phyloP scores from a whole-genome alignment of 2,329 filamentous ascomycete genomes.

The Diaporthe sp. region DNA sequence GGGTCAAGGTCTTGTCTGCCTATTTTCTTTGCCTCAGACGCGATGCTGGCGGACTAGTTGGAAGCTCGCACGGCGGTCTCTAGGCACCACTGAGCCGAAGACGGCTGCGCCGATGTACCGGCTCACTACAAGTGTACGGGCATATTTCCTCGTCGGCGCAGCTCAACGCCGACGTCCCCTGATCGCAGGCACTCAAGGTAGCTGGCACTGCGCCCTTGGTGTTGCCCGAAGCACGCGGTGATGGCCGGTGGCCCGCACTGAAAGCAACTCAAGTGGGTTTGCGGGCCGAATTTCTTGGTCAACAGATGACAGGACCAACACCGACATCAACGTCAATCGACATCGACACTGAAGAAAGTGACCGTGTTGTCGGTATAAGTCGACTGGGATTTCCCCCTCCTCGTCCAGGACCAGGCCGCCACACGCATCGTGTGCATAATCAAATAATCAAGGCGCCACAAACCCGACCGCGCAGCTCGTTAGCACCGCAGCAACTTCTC shows the following conservation, averaged over 20 bases:
- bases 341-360: background rate
- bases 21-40: background rate
- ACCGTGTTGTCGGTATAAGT: background rate
- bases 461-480: constrained; percentile 37
- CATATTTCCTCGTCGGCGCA: constrained; percentile 40
- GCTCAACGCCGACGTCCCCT: constrained; percentile 39
- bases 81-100: background rate
- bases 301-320: constrained; percentile 27
- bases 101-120: background rate
- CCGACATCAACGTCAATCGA: background rate
- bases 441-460: constrained; percentile 16
- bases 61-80: background rate
- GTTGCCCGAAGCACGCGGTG: constrained; percentile 39
- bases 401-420: constrained; percentile 43
- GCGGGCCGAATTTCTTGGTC: background rate
- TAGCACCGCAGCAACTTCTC: no score
- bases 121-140: constrained; percentile 34
- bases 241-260: constrained; percentile 42
- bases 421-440: constrained; percentile 4
- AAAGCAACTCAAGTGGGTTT: constrained; percentile 28
- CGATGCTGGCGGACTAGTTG: background rate
- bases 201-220: constrained; percentile 32
- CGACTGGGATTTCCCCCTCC: constrained; percentile 43
- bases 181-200: constrained; percentile 38
- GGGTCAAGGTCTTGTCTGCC: background rate